Evolutionary conservation across 2,329 filamentous ascomycete species (phyloP).

Genomic region (Tolypocladium pustulatum): DNA sequence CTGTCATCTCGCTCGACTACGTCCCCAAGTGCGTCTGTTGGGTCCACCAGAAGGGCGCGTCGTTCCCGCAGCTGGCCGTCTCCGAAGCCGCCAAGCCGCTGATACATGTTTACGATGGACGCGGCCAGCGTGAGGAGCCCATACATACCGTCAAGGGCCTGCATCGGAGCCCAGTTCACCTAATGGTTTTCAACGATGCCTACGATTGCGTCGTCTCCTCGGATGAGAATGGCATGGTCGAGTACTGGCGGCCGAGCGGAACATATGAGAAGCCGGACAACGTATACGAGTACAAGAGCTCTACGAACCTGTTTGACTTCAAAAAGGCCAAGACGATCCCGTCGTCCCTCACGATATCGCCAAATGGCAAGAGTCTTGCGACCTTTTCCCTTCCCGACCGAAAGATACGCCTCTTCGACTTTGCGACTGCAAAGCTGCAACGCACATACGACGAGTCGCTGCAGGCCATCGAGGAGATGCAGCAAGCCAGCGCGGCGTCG

Average conservation of each 20-base stretch:
- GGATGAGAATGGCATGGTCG: slow-evolving; percentile 85
- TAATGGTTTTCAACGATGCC: slow-evolving; percentile 81
- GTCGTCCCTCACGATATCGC: slow-evolving; percentile 73
- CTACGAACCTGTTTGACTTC: slow-evolving; percentile 92
- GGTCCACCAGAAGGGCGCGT: slow-evolving; percentile 83
- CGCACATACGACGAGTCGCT: slow-evolving; percentile 94
- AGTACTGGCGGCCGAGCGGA: slow-evolving; percentile 82
- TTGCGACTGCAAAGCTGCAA: slow-evolving; percentile 75
- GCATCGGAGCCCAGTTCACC: slow-evolving; percentile 70
- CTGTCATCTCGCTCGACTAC: slow-evolving; percentile 71
- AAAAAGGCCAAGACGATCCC: slow-evolving; percentile 88
- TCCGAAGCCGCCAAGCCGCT: slow-evolving; percentile 62
- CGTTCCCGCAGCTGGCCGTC: slow-evolving; percentile 74
- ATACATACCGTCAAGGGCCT: slow-evolving; percentile 68
- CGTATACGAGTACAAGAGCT: slow-evolving; percentile 88
- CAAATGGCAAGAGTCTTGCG: slow-evolving; percentile 75
- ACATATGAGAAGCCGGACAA: slow-evolving; percentile 83
- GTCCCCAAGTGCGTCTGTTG: slow-evolving; percentile 76
- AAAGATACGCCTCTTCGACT: slow-evolving; percentile 89
- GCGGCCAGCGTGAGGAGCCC: slow-evolving; percentile 67
- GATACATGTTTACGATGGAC: slow-evolving; percentile 80
- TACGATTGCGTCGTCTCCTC: slow-evolving; percentile 87
- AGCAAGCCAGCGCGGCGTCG: slow-evolving; percentile 77
- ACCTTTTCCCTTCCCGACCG: slow-evolving; percentile 88
- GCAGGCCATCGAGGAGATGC: slow-evolving; percentile 82